Conservation (phyloP, 768 basidiomycete species). For the Boletus eberwhitei region DNA sequence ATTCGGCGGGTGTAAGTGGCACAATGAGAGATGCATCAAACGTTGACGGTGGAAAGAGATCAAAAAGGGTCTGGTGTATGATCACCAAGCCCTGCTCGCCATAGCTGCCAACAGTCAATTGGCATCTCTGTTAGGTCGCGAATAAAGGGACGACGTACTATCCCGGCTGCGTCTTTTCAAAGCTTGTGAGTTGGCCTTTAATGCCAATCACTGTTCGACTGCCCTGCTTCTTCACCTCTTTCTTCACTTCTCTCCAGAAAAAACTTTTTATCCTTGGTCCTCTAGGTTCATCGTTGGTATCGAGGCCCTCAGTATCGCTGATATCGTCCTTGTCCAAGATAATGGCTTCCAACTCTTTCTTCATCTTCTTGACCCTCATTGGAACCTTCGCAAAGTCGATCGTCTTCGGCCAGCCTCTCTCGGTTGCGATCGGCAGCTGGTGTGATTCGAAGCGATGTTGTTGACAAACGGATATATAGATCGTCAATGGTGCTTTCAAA, state of each 20-base stretch:
- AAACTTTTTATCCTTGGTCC: constrained; percentile 42
- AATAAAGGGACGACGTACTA: constrained; percentile 57
- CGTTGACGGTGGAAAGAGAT: constrained; percentile 64
- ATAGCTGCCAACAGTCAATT: constrained; percentile 51
- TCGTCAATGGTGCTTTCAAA: constrained; percentile 45
- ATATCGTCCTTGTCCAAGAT: constrained; percentile 43
- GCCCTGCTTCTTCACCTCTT: constrained; percentile 62
- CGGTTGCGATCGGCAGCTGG: constrained; percentile 67
- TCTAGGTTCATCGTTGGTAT: background rate
- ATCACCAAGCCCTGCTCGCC: constrained; percentile 82
- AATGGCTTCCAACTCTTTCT: constrained; percentile 43
- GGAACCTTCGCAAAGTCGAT: constrained; percentile 64
- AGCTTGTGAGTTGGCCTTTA: constrained; percentile 71
- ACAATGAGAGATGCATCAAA: constrained; percentile 51
- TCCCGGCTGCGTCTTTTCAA: constrained; percentile 82
- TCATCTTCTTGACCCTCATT: constrained; percentile 52
- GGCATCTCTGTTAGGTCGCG: background rate
- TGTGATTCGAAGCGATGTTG: constrained; percentile 75
- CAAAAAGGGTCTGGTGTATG: constrained; percentile 72
- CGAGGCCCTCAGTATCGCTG: constrained; percentile 19
- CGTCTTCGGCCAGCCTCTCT: constrained; percentile 70
- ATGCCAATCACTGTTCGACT: constrained; percentile 63
- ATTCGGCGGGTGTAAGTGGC: constrained; percentile 72
- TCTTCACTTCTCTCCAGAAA: constrained; percentile 69
- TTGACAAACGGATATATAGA: constrained; percentile 69